Conservation (phyloP, 2,329 filamentous ascomycete genomes). For the Claviceps pusilla region DNA sequence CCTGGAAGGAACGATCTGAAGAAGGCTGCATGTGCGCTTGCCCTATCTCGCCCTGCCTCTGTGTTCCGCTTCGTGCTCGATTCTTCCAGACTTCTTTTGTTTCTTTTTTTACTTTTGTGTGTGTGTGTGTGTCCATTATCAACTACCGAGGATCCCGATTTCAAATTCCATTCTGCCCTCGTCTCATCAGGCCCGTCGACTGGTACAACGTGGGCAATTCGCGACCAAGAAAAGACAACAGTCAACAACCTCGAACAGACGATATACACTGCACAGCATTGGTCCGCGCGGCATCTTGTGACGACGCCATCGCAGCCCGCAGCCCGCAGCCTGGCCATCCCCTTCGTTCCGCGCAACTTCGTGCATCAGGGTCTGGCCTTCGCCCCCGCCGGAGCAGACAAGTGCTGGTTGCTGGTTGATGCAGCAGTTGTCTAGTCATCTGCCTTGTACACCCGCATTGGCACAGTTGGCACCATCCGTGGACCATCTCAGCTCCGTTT, state of each 20-base stretch:
- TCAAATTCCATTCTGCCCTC: background rate
- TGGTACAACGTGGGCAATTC: background rate
- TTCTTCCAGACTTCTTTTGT: background rate
- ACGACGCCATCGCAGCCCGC: slow-evolving; percentile 1
- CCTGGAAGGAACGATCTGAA: background rate
- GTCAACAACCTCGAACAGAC: background rate
- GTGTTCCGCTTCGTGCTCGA: background rate
- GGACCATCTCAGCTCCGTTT: background rate
- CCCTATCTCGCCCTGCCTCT: background rate
- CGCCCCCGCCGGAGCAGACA: background rate
- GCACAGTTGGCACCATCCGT: background rate
- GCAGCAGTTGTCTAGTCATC: slow-evolving; percentile 5
- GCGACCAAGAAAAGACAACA: background rate
- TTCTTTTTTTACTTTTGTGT: background rate
- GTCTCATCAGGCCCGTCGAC: background rate
- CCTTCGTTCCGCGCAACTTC: slow-evolving; percentile 1
- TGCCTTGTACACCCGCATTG: slow-evolving; percentile 3
- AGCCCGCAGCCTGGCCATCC: background rate
- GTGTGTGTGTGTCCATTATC: too few relatives aligned
- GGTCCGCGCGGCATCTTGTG: slow-evolving; percentile 1
- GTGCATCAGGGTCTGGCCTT: slow-evolving; percentile 1
- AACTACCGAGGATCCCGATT: background rate
- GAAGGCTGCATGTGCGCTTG: background rate
- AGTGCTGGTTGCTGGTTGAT: background rate
- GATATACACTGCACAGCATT: background rate